These are phyloP conservation scores for Cyberlindnera maritima DNA, from an alignment of 805 yeast genomes.

Conservation along the genomic window DNA sequence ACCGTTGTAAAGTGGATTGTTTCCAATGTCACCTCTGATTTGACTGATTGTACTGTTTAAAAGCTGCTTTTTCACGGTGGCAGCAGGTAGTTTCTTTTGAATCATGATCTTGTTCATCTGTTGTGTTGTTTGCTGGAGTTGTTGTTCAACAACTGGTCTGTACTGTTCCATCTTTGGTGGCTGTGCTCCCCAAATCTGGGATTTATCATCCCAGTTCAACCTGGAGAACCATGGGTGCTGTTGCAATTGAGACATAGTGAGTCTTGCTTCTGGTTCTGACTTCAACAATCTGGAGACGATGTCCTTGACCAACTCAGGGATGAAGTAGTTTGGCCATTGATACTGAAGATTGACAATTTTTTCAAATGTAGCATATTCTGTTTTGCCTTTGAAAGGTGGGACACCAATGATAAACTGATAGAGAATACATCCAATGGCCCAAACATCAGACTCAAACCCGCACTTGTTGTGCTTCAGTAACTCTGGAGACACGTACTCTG, in stretches of 20 bases:
- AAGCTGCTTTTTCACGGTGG: conserved; percentile 24
- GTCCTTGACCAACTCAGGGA: conserved; percentile 62
- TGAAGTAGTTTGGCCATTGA: conserved; percentile 61
- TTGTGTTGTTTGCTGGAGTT: conserved; percentile 18
- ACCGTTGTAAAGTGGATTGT: conserved; percentile 9
- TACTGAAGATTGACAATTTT: conserved; percentile 79
- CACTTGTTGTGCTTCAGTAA: conserved; percentile 76
- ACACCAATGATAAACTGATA: conserved; percentile 93
- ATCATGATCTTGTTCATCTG: conserved; percentile 15
- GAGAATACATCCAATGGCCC: conserved; percentile 96
- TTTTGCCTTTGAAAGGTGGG: conserved; percentile 83
- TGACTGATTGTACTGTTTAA: conserved; percentile 25
- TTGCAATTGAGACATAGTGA: conserved; percentile 55
- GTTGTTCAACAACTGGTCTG: conserved; percentile 38
- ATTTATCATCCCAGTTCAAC: conserved; percentile 64
- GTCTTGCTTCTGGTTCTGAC: conserved; percentile 67
- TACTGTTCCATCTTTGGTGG: conserved; percentile 73
- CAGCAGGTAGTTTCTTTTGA: conserved; percentile 23
- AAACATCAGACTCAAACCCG: conserved; percentile 89
- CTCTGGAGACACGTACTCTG: conserved; percentile 95
- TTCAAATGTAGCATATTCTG: conserved; percentile 78
- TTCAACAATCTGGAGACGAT: conserved; percentile 65
- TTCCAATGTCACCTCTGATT: conserved; percentile 22
- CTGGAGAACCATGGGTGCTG: conserved; percentile 68
- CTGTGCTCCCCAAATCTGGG: conserved; percentile 62